These are phyloP conservation scores for Solanum chilense DNA, from an alignment of 257 asterid genomes.

Conservation along the genomic window DNA sequence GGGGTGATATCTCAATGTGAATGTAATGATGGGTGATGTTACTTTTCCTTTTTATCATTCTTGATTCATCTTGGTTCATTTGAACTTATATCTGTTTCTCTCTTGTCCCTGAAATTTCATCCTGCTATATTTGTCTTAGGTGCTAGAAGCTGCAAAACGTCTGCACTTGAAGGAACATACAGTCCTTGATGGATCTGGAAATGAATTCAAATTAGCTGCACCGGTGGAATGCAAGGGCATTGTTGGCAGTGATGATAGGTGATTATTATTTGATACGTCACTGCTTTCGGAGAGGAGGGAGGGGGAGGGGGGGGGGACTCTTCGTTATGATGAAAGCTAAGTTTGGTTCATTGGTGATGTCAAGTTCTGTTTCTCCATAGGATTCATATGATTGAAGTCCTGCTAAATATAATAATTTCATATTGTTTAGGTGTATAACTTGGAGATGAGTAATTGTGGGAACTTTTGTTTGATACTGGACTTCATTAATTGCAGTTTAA, in stretches of 20 bases:
- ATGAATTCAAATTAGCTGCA: constrained; percentile 75
- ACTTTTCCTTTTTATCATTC: background rate
- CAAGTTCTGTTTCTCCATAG: background rate
- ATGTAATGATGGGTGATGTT: background rate
- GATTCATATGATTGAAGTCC: background rate
- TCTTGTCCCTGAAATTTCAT: background rate
- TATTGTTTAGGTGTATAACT: background rate
- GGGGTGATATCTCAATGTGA: background rate
- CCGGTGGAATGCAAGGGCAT: constrained; percentile 99
- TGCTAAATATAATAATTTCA: background rate
- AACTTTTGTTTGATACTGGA: background rate
- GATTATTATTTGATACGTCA: background rate
- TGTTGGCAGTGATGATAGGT: constrained; percentile 99
- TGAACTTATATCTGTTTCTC: background rate
- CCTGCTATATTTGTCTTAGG: constrained; percentile 26
- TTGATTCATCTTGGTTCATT: background rate
- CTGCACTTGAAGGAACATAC: constrained; percentile 87
- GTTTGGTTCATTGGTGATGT: background rate
- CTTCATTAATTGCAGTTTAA: background rate
- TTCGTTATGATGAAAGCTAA: background rate
- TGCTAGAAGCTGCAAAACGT: constrained; percentile 80
- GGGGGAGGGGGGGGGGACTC: background rate
- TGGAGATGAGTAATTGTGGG: background rate
- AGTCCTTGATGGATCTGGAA: constrained; percentile 83
- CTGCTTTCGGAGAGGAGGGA: background rate